phyloP scores from a whole-genome alignment of 306 rosid species.

The Phaseolus lunatus region DNA sequence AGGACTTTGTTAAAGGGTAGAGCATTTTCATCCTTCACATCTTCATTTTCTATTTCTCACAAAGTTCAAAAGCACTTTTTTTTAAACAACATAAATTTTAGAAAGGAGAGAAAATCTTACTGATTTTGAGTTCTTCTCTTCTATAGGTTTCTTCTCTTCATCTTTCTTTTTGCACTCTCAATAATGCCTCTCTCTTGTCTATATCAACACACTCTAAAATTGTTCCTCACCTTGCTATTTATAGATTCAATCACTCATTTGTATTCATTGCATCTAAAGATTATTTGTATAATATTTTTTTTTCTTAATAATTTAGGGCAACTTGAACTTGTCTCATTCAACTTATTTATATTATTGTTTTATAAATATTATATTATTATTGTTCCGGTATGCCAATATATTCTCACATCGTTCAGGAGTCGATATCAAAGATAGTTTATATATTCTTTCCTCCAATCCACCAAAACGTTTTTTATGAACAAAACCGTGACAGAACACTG shows the following conservation, averaged over 20 bases:
- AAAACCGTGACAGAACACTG: too few species aligned
- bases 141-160: neutral
- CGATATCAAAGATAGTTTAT: too few species aligned
- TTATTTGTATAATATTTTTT: neutral
- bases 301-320: neutral
- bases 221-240: neutral
- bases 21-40: neutral
- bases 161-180: neutral
- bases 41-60: neutral
- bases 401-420: too few species aligned
- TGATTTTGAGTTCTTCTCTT: neutral
- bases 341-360: neutral
- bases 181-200: neutral
- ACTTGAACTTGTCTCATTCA: neutral
- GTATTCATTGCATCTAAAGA: neutral
- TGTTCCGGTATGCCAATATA: too few species aligned
- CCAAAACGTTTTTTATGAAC: too few species aligned
- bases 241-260: conserved; percentile 2
- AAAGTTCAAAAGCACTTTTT: too few species aligned
- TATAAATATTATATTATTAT: too few species aligned
- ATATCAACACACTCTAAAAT: neutral
- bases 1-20: neutral
- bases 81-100: too few species aligned
- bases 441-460: too few species aligned
- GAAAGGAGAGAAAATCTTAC: conserved; percentile 15